Percentiles rank a stretch among this genome's conserved stretches.
Evolutionary conservation across 192 early-diverging fungal species (phyloP).

Genomic region (Coemansia sp.): DNA sequence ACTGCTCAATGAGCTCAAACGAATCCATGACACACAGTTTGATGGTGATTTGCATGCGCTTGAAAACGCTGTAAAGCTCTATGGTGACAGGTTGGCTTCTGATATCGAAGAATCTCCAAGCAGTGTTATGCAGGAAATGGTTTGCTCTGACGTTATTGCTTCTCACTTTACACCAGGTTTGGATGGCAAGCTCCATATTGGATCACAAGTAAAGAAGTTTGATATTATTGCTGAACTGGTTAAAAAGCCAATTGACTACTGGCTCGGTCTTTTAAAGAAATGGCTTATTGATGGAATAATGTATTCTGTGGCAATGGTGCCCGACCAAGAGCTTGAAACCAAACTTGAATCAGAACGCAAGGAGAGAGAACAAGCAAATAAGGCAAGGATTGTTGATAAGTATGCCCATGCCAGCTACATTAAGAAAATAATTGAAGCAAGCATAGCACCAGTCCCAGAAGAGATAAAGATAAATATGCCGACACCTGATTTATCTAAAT

Average conservation of each 20-base stretch:
- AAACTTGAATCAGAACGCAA: slow-evolving; percentile 32
- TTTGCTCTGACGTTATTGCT: slow-evolving; percentile 37
- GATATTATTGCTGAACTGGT: slow-evolving; percentile 32
- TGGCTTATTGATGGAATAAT: slow-evolving; percentile 37
- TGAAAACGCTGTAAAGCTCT: slow-evolving; percentile 20
- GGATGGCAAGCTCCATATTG: slow-evolving; percentile 15
- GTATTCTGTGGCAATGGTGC: slow-evolving; percentile 36
- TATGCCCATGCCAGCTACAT: slow-evolving; percentile 53
- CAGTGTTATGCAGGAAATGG: slow-evolving; percentile 19
- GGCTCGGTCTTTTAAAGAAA: slow-evolving; percentile 42
- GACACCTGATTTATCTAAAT: slow-evolving; percentile 29
- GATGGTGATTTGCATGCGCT: slow-evolving; percentile 39
- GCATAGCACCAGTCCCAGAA: slow-evolving; percentile 49
- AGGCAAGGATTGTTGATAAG: slow-evolving; percentile 24
- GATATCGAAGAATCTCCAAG: slow-evolving; percentile 38
- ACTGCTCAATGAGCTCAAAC: slow-evolving; percentile 61
- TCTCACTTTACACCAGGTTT: slow-evolving; percentile 34
- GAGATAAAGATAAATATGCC: slow-evolving; percentile 61
- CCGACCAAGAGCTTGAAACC: slow-evolving; percentile 19
- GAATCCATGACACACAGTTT: slow-evolving; percentile 43
- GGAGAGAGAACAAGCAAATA: slow-evolving; percentile 24
- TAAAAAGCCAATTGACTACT: slow-evolving; percentile 26
- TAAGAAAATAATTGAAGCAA: slow-evolving; percentile 42
- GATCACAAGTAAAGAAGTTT: slow-evolving; percentile 29
- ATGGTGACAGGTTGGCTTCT: slow-evolving; percentile 22